Percentiles rank a stretch among this genome's conserved stretches.
These are phyloP conservation scores for Cutaneotrichosporon mucoides DNA, from an alignment of 1,284 basidiomycete genomes.

Conservation along the genomic window DNA sequence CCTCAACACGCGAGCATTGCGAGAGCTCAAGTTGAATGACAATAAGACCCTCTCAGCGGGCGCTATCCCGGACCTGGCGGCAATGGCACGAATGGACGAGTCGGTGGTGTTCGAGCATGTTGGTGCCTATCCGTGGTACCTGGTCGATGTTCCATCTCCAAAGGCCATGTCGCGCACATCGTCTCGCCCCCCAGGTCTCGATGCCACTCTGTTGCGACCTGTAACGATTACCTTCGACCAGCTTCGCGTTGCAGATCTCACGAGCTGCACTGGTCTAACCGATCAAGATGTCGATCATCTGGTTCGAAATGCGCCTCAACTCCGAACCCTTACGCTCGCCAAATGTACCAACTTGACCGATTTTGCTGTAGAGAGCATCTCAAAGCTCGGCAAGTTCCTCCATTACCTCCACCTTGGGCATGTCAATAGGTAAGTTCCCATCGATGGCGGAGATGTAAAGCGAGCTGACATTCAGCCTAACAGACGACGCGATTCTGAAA, in stretches of 20 bases:
- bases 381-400: constrained; percentile 80
- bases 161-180: constrained; percentile 7
- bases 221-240: constrained; percentile 59
- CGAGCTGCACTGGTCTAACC: constrained; percentile 73
- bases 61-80: constrained; percentile 72
- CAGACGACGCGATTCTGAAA: constrained; percentile 79
- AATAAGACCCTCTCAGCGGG: constrained; percentile 75
- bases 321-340: constrained; percentile 86
- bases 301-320: constrained; percentile 78
- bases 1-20: constrained; percentile 71
- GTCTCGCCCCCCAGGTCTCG: neutral
- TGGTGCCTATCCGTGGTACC: constrained; percentile 18
- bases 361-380: constrained; percentile 76
- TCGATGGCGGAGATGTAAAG: neutral
- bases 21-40: constrained; percentile 83
- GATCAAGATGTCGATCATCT: constrained; percentile 90
- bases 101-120: constrained; percentile 10
- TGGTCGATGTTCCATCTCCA: constrained; percentile 2
- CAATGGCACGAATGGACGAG: constrained; percentile 34
- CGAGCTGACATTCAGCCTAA: constrained; percentile 59
- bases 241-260: constrained; percentile 83
- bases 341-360: constrained; percentile 88
- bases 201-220: constrained; percentile 21
- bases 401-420: constrained; percentile 97
- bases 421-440: constrained; percentile 56